Percentiles rank a stretch among this genome's conserved stretches.
These are phyloP conservation scores for Sporothrix curviconia DNA, from an alignment of 2,329 filamentous ascomycete genomes.

Conservation along the genomic window DNA sequence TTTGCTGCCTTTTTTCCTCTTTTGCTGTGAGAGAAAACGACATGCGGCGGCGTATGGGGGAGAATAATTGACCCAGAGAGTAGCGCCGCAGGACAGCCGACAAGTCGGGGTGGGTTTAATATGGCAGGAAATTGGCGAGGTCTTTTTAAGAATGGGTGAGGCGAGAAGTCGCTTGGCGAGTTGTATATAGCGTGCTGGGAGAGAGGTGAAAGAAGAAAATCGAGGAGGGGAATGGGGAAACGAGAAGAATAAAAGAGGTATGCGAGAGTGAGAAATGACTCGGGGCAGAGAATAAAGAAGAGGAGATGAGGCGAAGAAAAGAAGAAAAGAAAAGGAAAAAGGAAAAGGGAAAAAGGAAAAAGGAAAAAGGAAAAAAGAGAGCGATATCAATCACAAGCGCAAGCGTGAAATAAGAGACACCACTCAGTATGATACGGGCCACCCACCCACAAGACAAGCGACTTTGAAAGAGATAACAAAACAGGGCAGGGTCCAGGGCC, in stretches of 20 bases:
- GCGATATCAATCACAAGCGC: conserved; percentile 3
- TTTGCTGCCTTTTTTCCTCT: no score
- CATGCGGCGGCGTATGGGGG: background rate
- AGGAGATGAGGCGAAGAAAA: background rate
- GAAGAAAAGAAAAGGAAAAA: background rate
- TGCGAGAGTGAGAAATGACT: no score
- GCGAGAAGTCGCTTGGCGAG: background rate
- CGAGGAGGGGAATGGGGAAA: background rate
- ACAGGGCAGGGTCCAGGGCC: background rate
- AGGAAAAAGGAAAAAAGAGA: background rate
- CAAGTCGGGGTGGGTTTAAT: background rate
- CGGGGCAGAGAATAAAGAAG: background rate
- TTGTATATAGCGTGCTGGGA: background rate
- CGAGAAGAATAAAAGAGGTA: no score
- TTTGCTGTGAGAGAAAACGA: background rate
- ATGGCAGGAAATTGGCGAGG: background rate
- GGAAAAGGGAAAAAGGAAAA: background rate
- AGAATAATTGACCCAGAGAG: background rate
- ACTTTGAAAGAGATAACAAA: background rate
- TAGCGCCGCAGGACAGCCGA: conserved; percentile 7
- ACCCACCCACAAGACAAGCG: background rate
- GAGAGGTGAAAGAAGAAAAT: background rate
- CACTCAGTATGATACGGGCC: background rate
- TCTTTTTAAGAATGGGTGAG: background rate
- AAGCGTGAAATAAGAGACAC: conserved; percentile 5